Conservation (phyloP, 768 basidiomycete species). For the Mycena belliarum region DNA sequence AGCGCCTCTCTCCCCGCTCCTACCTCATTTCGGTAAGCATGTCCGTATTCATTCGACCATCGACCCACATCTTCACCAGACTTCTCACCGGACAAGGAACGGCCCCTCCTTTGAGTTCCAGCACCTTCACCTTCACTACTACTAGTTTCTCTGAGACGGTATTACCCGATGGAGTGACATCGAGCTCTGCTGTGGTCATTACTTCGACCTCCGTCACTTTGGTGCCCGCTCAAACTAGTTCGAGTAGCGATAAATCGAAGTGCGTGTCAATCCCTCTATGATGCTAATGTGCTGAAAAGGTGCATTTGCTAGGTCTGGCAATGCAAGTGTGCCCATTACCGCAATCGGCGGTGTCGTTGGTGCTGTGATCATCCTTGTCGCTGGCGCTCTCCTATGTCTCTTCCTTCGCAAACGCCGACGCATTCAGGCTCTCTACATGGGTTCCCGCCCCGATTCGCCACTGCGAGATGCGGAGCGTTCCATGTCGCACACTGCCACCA, state of each 20-base stretch:
- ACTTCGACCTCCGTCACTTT: not conserved
- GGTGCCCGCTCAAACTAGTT: not conserved
- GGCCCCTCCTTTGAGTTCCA: not conserved
- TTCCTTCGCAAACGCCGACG: slow-evolving; percentile 20
- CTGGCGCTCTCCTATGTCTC: slow-evolving; percentile 5
- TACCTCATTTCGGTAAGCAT: not conserved
- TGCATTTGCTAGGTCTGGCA: not conserved
- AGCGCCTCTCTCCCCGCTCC: not conserved
- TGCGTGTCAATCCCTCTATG: not conserved
- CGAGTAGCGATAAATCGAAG: not conserved
- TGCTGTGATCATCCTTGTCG: slow-evolving; percentile 4
- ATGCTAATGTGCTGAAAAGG: too few species aligned
- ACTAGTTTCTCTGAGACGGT: not conserved
- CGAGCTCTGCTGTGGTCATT: not conserved
- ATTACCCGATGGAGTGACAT: not conserved
- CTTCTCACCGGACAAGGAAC: not conserved
- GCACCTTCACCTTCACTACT: not conserved
- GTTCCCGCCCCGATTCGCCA: slow-evolving; percentile 17
- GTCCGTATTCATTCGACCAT: not conserved
- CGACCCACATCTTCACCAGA: not conserved
- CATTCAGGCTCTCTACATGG: slow-evolving; percentile 18
- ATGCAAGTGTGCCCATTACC: not conserved
- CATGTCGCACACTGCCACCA: not conserved
- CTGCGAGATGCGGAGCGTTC: slow-evolving; percentile 14
- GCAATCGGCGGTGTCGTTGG: slow-evolving; percentile 6